Evolutionary conservation across 768 basidiomycete genomes (phyloP).

Genomic region (Tricholoma saponaceum): DNA sequence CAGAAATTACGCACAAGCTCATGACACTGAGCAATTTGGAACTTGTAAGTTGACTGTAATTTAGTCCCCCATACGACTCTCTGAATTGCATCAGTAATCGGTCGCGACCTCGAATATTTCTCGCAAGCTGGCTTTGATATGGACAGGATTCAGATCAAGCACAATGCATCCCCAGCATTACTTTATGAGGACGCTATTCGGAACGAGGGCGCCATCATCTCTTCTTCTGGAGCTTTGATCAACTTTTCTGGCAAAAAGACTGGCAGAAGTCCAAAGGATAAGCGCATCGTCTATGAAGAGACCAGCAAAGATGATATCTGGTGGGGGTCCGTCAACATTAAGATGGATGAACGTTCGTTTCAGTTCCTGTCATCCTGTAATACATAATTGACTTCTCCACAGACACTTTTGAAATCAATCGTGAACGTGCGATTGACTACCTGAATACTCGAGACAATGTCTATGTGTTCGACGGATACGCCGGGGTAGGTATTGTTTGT

Average conservation of each 20-base stretch:
- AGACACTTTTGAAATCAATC: slow-evolving; percentile 99
- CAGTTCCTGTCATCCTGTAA: neutral
- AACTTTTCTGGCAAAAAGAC: slow-evolving; percentile 99
- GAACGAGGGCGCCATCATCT: slow-evolving; percentile 98
- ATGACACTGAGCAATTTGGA: slow-evolving; percentile 59
- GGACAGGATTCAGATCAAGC: slow-evolving; percentile 94
- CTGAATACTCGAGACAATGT: slow-evolving; percentile 98
- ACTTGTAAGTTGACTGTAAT: slow-evolving; percentile 42
- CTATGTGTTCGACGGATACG: slow-evolving; percentile 95
- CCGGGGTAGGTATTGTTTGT: slow-evolving; percentile 56
- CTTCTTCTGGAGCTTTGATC: slow-evolving; percentile 93
- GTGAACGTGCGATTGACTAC: slow-evolving; percentile 98
- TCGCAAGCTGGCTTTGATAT: slow-evolving; percentile 99
- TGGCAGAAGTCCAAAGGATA: slow-evolving; percentile 96
- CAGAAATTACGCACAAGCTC: slow-evolving; percentile 76
- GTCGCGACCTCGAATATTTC: slow-evolving; percentile 93
- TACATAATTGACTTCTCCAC: slow-evolving; percentile 5
- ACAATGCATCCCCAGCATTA: slow-evolving; percentile 85
- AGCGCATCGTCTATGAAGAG: slow-evolving; percentile 98
- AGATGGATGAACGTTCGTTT: slow-evolving; percentile 89
- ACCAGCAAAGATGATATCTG: slow-evolving; percentile 95
- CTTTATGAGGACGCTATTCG: slow-evolving; percentile 98
- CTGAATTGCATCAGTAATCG: slow-evolving; percentile 58
- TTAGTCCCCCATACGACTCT: neutral
- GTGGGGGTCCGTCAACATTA: slow-evolving; percentile 99